phyloP scores from a whole-genome alignment of 805 yeast species.

The Ogataea methanolica region DNA sequence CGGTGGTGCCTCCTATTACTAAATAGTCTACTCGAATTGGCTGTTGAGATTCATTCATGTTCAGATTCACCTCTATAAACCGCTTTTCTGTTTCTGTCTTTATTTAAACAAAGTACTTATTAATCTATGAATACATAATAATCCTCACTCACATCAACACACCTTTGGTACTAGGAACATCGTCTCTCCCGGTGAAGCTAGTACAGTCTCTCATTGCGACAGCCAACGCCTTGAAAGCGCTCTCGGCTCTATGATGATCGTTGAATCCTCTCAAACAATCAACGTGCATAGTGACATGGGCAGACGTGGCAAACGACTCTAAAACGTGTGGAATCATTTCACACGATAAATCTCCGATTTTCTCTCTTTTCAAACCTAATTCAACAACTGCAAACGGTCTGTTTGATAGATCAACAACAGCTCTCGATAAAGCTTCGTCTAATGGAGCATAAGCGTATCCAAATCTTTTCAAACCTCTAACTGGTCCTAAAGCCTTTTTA shows the following conservation, averaged over 20 bases:
- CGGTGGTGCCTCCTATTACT: no score
- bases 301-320: slow-evolving; percentile 90
- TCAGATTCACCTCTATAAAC: background rate
- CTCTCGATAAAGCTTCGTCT: slow-evolving; percentile 92
- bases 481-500: slow-evolving; percentile 82
- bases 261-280: slow-evolving; percentile 91
- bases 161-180: slow-evolving; percentile 95
- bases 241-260: slow-evolving; percentile 95
- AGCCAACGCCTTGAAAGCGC: slow-evolving; percentile 95
- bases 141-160: slow-evolving; percentile 54
- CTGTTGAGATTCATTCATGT: no score
- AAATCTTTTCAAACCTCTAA: slow-evolving; percentile 87
- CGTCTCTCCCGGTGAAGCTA: slow-evolving; percentile 77
- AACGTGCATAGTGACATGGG: slow-evolving; percentile 87
- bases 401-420: slow-evolving; percentile 93
- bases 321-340: slow-evolving; percentile 99
- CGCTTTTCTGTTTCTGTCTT: background rate
- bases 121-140: background rate
- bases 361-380: slow-evolving; percentile 85
- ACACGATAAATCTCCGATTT: slow-evolving; percentile 83
- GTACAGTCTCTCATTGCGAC: slow-evolving; percentile 86
- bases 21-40: background rate
- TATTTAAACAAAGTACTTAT: no score
- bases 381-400: slow-evolving; percentile 91
- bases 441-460: slow-evolving; percentile 93